Conservation (phyloP, 1,284 basidiomycete genomes). For the Rhizoctonia solani region DNA sequence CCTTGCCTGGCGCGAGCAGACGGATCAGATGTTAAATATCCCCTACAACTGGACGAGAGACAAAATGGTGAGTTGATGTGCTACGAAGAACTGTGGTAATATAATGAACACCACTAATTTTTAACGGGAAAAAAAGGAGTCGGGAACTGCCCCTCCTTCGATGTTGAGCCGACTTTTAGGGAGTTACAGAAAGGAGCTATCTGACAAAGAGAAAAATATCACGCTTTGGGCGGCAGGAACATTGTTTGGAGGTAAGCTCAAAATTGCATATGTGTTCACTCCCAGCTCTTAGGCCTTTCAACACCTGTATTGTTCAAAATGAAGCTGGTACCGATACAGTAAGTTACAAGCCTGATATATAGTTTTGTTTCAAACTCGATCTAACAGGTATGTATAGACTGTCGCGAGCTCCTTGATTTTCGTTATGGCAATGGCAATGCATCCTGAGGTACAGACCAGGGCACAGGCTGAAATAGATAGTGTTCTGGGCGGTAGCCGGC, state of each 20-base stretch:
- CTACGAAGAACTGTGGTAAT: neutral
- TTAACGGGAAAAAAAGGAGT: too few relatives aligned
- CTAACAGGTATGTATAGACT: slow-evolving; percentile 35
- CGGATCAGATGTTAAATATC: slow-evolving; percentile 10
- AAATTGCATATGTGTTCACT: too few relatives aligned
- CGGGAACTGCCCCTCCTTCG: slow-evolving; percentile 17
- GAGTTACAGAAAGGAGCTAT: neutral
- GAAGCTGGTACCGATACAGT: slow-evolving; percentile 29
- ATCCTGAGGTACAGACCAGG: slow-evolving; percentile 34
- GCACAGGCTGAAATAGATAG: slow-evolving; percentile 40
- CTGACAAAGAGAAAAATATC: neutral
- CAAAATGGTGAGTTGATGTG: neutral
- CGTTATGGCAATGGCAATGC: slow-evolving; percentile 23
- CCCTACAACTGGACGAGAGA: slow-evolving; percentile 25
- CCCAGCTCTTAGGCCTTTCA: too few relatives aligned
- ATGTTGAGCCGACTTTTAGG: slow-evolving; percentile 3
- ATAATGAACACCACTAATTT: neutral
- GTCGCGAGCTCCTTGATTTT: slow-evolving; percentile 33
- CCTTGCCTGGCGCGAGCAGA: neutral
- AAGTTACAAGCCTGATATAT: neutral
- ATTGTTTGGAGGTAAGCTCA: neutral
- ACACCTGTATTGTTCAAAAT: neutral
- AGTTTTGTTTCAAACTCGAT: neutral
- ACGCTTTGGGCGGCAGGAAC: neutral
- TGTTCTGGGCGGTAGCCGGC: slow-evolving; percentile 33